These are phyloP conservation scores for Zymoseptoria brevis DNA, from an alignment of 2,329 filamentous ascomycete species.

Conservation along the genomic window DNA sequence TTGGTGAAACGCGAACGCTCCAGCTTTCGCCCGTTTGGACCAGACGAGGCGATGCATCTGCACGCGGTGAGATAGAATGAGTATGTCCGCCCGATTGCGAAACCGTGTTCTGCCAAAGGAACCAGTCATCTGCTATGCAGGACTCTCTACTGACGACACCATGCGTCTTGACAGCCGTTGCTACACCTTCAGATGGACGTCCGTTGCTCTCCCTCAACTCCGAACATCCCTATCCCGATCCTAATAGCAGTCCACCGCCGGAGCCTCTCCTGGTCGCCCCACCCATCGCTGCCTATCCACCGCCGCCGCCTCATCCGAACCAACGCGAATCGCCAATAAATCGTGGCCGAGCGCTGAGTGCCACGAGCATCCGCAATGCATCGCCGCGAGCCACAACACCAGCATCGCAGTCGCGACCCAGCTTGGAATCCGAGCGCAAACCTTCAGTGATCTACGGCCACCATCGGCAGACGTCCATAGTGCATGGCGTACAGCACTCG, in stretches of 20 bases:
- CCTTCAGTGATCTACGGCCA: constrained; percentile 63
- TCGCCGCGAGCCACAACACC: constrained; percentile 40
- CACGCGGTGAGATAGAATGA: constrained; percentile 10
- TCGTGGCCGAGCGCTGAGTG: constrained; percentile 40
- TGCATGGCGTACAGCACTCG: constrained; percentile 89
- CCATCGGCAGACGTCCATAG: constrained; percentile 92
- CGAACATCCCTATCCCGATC: constrained; percentile 10
- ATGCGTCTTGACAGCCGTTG: constrained; percentile 21
- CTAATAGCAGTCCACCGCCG: constrained; percentile 25
- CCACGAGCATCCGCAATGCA: constrained; percentile 33
- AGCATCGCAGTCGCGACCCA: constrained; percentile 30
- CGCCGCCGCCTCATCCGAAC: constrained; percentile 8
- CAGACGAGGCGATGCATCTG: constrained; percentile 2
- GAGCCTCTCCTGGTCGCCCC: constrained; percentile 27
- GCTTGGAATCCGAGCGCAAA: constrained; percentile 39
- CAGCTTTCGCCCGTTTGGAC: background rate
- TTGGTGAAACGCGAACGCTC: background rate
- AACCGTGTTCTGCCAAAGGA: background rate
- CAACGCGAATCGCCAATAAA: constrained; percentile 38
- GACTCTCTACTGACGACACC: constrained; percentile 19
- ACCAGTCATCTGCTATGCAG: constrained; percentile 3
- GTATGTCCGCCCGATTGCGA: constrained; percentile 6
- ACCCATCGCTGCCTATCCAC: constrained; percentile 20
- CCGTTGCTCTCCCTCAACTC: constrained; percentile 9
- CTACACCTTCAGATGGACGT: constrained; percentile 21